These are phyloP conservation scores for Boletus tomentosulus DNA, from an alignment of 768 basidiomycete species.

Conservation along the genomic window DNA sequence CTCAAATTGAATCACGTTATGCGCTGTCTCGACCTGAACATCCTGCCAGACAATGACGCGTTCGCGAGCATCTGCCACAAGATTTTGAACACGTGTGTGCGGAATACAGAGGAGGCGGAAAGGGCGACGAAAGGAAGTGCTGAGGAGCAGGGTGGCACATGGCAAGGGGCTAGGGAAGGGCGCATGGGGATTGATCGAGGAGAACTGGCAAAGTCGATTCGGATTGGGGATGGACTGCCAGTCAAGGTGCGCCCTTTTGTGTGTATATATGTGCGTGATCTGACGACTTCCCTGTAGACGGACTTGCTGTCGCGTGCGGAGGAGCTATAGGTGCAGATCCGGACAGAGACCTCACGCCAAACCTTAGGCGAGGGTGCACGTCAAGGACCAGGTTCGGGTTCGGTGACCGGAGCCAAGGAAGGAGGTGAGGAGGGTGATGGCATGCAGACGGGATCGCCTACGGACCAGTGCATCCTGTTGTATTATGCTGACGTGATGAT, in stretches of 20 bases:
- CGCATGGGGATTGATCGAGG: constrained; percentile 83
- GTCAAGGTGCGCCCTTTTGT: constrained; percentile 44
- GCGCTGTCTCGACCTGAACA: constrained; percentile 90
- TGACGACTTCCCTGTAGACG: neutral
- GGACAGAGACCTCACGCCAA: constrained; percentile 20
- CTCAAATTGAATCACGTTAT: constrained; percentile 81
- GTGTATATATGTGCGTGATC: neutral
- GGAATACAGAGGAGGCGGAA: constrained; percentile 91
- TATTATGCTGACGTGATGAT: neutral
- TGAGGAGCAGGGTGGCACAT: neutral
- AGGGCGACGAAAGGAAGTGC: constrained; percentile 14
- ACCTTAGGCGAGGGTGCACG: too few species aligned
- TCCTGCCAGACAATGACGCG: constrained; percentile 80
- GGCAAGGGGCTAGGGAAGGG: constrained; percentile 60
- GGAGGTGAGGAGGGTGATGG: constrained; percentile 23
- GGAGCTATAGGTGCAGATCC: constrained; percentile 37
- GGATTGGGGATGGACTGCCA: constrained; percentile 36
- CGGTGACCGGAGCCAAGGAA: constrained; percentile 8
- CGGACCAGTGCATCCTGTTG: constrained; percentile 23
- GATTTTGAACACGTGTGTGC: constrained; percentile 83
- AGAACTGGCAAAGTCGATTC: constrained; percentile 70
- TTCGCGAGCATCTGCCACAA: constrained; percentile 85
- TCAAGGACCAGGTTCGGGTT: too few species aligned
- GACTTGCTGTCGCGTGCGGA: constrained; percentile 35
- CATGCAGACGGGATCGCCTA: constrained; percentile 30